These are phyloP conservation scores for Solanum gandarillasii DNA, from an alignment of 257 asterid genomes.

Conservation along the genomic window DNA sequence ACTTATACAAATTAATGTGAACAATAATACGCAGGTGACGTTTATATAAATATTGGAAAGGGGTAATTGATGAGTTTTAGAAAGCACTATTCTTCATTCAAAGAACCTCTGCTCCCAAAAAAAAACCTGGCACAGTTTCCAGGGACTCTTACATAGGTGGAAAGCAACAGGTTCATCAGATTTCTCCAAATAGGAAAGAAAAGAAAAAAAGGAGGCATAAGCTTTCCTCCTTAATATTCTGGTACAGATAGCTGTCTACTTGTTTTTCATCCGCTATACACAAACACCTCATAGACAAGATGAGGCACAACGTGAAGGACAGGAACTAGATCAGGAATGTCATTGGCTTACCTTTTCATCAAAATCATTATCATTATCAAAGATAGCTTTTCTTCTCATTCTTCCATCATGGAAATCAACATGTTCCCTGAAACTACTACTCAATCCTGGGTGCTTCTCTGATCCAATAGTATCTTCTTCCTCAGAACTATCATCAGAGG, in stretches of 20 bases:
- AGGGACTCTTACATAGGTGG: neutral
- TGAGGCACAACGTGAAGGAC: neutral
- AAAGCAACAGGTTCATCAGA: neutral
- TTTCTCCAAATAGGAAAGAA: neutral
- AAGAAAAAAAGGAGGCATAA: neutral
- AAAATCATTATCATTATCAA: constrained; percentile 44
- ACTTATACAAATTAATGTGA: neutral
- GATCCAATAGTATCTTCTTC: constrained; percentile 35
- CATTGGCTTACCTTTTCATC: constrained; percentile 32
- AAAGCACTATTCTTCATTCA: neutral
- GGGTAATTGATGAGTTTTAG: neutral
- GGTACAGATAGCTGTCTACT: neutral
- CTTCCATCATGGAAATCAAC: constrained; percentile 69
- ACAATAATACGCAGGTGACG: neutral
- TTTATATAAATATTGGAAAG: neutral
- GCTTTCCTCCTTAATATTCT: neutral
- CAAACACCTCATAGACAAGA: neutral
- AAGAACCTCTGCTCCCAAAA: neutral
- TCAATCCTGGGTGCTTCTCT: constrained; percentile 17
- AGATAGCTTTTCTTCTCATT: constrained; percentile 85
- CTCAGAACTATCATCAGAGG: constrained; percentile 36
- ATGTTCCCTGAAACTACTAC: constrained; percentile 36
- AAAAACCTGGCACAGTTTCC: neutral
- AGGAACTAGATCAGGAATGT: neutral
- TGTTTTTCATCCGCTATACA: neutral